Percentiles rank a stretch among this genome's conserved stretches.
Evolutionary conservation across 805 yeast species (phyloP).

Genomic region (Isabelozyma pseudorhagii): DNA sequence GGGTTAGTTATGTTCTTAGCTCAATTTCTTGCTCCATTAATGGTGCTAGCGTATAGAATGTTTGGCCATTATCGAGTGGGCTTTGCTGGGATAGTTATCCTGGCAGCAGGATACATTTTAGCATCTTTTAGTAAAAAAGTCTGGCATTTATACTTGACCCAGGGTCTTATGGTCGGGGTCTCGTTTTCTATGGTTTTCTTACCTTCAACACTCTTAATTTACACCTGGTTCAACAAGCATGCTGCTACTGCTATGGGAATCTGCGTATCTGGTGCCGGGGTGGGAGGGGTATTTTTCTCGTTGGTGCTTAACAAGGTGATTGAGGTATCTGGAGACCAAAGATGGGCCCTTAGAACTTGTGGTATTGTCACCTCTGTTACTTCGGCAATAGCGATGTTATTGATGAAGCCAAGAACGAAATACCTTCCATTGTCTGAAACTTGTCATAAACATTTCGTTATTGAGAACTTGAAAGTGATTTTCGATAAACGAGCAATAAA

Average conservation of each 20-base stretch:
- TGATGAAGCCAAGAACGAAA: conserved; percentile 44
- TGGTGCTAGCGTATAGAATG: conserved; percentile 43
- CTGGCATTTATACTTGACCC: conserved; percentile 53
- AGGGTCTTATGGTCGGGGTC: conserved; percentile 49
- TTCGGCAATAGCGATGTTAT: conserved; percentile 33
- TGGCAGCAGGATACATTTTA: conserved; percentile 43
- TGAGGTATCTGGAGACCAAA: conserved; percentile 36
- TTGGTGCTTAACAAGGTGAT: conserved; percentile 40
- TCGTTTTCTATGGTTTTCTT: conserved; percentile 44
- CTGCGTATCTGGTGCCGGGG: conserved; percentile 45
- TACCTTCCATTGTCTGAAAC: conserved; percentile 20
- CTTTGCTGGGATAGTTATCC: conserved; percentile 42
- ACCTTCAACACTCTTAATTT: conserved; percentile 42
- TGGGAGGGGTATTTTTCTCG: conserved; percentile 52
- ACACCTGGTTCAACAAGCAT: conserved; percentile 47
- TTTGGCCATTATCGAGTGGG: conserved; percentile 50
- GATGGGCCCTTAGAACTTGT: conserved; percentile 43
- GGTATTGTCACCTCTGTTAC: conserved; percentile 31
- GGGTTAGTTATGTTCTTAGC: conserved; percentile 49
- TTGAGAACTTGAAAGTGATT: conserved; percentile 25
- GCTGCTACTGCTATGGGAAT: conserved; percentile 49
- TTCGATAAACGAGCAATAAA: conserved; percentile 30
- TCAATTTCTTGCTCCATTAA: conserved; percentile 54
- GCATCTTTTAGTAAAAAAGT: conserved; percentile 49
- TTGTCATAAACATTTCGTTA: conserved; percentile 14